A percentile compares a stretch with the other conserved stretches of the same genome.
Conservation (phyloP, 1,139 yeast species). For the Candida mesenterica region DNA sequence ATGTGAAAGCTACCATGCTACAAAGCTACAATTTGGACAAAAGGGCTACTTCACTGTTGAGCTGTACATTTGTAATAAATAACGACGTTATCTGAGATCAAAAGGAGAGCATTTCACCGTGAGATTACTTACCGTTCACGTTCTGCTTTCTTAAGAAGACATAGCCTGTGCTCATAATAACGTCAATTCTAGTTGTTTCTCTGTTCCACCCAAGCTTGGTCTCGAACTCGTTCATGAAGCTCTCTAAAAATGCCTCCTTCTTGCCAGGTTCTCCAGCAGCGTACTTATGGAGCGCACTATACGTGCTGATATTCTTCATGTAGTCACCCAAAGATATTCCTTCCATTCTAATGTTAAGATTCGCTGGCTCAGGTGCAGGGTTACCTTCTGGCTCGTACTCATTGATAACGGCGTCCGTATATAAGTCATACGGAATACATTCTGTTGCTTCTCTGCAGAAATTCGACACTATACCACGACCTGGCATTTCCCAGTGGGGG, state of each 20-base stretch:
- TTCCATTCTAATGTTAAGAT: slow-evolving; percentile 25
- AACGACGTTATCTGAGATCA: too few species aligned
- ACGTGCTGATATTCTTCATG: slow-evolving; percentile 34
- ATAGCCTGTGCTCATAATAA: slow-evolving; percentile 22
- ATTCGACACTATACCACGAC: slow-evolving; percentile 33
- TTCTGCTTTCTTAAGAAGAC: too few species aligned
- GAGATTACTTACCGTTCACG: too few species aligned
- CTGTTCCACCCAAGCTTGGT: slow-evolving; percentile 29
- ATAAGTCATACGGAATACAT: slow-evolving; percentile 31
- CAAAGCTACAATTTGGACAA: too few species aligned
- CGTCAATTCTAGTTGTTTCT: slow-evolving; percentile 26
- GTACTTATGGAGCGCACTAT: slow-evolving; percentile 38
- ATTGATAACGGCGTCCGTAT: slow-evolving; percentile 26
- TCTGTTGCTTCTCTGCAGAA: slow-evolving; percentile 29
- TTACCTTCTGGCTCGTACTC: slow-evolving; percentile 24
- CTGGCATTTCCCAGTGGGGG: slow-evolving; percentile 49
- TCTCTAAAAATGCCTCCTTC: slow-evolving; percentile 21
- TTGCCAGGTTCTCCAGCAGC: slow-evolving; percentile 27
- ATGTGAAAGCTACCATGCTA: too few species aligned
- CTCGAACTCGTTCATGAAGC: slow-evolving; percentile 19
- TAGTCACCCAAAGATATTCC: slow-evolving; percentile 24
- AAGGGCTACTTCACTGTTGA: too few species aligned
- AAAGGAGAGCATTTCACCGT: too few species aligned
- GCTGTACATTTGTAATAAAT: too few species aligned
- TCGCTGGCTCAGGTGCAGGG: slow-evolving; percentile 19